These are phyloP conservation scores for Sesbania bispinosa DNA, from an alignment of 306 rosid genomes.

Conservation along the genomic window DNA sequence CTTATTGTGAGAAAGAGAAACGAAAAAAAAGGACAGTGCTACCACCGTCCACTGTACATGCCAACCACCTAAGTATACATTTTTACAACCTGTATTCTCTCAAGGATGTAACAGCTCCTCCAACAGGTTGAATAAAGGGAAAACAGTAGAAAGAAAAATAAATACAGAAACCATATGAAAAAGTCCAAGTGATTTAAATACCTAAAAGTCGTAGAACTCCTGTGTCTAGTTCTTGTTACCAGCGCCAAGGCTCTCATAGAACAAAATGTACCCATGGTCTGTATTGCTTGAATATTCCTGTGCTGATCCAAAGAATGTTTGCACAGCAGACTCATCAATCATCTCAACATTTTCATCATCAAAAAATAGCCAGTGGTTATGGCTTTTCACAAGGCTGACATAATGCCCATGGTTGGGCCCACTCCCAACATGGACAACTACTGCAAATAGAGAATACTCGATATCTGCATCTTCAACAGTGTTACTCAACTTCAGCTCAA, in stretches of 20 bases:
- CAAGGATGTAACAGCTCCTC: slow-evolving; percentile 62
- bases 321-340: no score
- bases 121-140: slow-evolving; percentile 54
- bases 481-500: slow-evolving; percentile 93
- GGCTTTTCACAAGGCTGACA: slow-evolving; percentile 99
- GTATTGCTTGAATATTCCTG: no score
- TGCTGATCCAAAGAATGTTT: no score
- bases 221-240: no score
- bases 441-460: slow-evolving; percentile 93
- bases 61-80: no score
- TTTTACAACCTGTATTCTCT: slow-evolving; percentile 59
- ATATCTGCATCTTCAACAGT: slow-evolving; percentile 84
- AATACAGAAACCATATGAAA: slow-evolving; percentile 40
- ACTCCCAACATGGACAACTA: slow-evolving; percentile 95
- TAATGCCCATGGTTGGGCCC: slow-evolving; percentile 99
- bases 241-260: no score
- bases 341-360: no score
- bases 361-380: no score
- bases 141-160: slow-evolving; percentile 29
- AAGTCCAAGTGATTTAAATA: no score
- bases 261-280: no score
- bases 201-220: no score
- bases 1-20: slow-evolving; percentile 54
- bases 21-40: slow-evolving; percentile 44
- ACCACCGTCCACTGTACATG: slow-evolving; percentile 81